phyloP scores from a whole-genome alignment of 1,284 basidiomycete species.

The Pascua sp. region DNA sequence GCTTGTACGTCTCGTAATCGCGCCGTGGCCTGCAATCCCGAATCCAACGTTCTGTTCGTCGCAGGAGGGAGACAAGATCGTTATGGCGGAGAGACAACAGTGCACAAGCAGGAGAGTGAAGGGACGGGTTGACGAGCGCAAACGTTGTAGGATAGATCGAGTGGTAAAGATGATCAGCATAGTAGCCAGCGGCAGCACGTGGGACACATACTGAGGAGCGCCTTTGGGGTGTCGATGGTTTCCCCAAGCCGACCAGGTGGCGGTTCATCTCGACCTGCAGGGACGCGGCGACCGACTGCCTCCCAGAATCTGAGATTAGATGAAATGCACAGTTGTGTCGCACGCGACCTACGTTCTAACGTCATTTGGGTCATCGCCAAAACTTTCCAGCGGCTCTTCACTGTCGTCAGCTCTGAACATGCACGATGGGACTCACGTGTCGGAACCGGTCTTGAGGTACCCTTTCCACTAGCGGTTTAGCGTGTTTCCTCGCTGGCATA shows the following conservation, averaged over 20 bases:
- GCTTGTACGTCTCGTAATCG: constrained; percentile 20
- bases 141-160: neutral
- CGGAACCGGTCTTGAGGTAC: constrained; percentile 31
- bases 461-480: constrained; percentile 26
- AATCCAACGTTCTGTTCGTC: constrained; percentile 22
- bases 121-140: too few relatives aligned
- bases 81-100: neutral
- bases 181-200: too few relatives aligned
- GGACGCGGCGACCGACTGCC: constrained; percentile 10
- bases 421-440: constrained; percentile 19
- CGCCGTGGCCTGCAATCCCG: constrained; percentile 15
- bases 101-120: too few relatives aligned
- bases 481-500: neutral
- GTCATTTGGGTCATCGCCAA: constrained; percentile 10
- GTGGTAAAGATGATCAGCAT: neutral
- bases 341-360: constrained; percentile 17
- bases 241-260: constrained; percentile 22
- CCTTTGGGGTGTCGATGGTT: constrained; percentile 17
- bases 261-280: constrained; percentile 15
- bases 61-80: neutral
- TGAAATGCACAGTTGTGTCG: neutral
- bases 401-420: constrained; percentile 4
- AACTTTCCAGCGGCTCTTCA: constrained; percentile 18
- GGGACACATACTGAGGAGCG: constrained; percentile 21
- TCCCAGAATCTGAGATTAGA: constrained; percentile 26